phyloP scores from a whole-genome alignment of 257 asterid species.

The Salvia miltiorrhiza region DNA sequence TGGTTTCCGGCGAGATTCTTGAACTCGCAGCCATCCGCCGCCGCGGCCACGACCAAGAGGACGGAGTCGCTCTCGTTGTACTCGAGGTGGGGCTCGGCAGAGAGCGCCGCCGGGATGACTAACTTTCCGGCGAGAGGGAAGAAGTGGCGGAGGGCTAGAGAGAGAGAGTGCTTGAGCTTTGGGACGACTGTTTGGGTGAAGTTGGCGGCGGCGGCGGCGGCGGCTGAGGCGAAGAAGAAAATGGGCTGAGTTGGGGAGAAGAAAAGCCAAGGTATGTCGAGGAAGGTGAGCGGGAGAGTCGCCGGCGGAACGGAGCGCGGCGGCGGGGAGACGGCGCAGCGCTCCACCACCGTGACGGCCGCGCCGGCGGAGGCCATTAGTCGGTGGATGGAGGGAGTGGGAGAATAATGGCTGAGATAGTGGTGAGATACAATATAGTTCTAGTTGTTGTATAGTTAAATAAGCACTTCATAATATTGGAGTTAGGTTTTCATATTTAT shows the following conservation, averaged over 20 bases:
- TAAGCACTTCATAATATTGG: too few relatives aligned
- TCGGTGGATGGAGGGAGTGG: not conserved
- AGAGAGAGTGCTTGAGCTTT: constrained; percentile 30
- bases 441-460: too few relatives aligned
- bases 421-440: too few relatives aligned
- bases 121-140: constrained; percentile 45
- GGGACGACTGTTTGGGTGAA: constrained; percentile 36
- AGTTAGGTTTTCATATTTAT: too few relatives aligned
- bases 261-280: constrained; percentile 44
- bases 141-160: constrained; percentile 40
- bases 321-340: constrained; percentile 32
- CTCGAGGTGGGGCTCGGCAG: constrained; percentile 23
- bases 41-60: constrained; percentile 34
- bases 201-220: constrained; percentile 24
- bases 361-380: constrained; percentile 22
- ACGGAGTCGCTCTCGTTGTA: constrained; percentile 30
- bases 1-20: constrained; percentile 26
- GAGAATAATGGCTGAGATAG: not conserved
- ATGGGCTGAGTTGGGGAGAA: constrained; percentile 39
- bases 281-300: constrained; percentile 32
- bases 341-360: constrained; percentile 24
- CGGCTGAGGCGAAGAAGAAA: constrained; percentile 30
- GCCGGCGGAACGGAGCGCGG: constrained; percentile 24
- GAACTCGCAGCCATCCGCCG: constrained; percentile 17
- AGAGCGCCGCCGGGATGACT: constrained; percentile 11